A percentile compares a stretch with the other conserved stretches of the same genome.
Conservation (phyloP, 164 flowering plant species). For the Houttuynia cordata region DNA sequence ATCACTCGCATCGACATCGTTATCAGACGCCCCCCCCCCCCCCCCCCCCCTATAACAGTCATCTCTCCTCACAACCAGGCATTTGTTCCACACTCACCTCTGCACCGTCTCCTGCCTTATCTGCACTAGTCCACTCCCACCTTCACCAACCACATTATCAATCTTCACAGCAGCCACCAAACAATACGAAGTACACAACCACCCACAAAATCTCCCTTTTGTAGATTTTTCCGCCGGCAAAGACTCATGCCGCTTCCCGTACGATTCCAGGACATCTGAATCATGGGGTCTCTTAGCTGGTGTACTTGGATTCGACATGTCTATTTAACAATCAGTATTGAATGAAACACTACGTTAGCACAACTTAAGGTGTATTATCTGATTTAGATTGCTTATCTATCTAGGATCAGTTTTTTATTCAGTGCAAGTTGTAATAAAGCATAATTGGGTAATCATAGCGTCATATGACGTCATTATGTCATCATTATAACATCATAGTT, state of each 20-base stretch:
- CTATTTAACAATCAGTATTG: conserved; percentile 2
- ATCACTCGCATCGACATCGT: conserved; percentile 25
- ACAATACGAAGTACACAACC: conserved; percentile 38
- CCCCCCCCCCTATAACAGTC: conserved; percentile 34
- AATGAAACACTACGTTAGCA: too few species aligned
- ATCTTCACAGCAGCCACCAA: conserved; percentile 55
- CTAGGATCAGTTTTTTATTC: too few species aligned
- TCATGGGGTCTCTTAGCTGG: conserved; percentile 67
- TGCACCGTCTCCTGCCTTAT: conserved; percentile 71
- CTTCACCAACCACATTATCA: conserved; percentile 59
- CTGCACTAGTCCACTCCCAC: conserved; percentile 36
- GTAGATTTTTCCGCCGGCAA: not conserved
- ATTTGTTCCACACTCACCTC: conserved; percentile 53
- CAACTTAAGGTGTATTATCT: too few species aligned
- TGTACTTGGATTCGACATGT: conserved; percentile 49
- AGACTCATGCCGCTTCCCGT: conserved; percentile 54
- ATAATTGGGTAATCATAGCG: too few species aligned
- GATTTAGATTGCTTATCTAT: too few species aligned
- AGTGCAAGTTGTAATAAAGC: too few species aligned
- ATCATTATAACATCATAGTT: too few species aligned
- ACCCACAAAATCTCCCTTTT: conserved; percentile 11
- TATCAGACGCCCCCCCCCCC: conserved; percentile 75
- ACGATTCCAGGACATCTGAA: conserved; percentile 24
- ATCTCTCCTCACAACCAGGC: conserved; percentile 78
- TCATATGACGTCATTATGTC: too few species aligned